A percentile compares a stretch with the other conserved stretches of the same genome.
These are phyloP conservation scores for Urtica urens DNA, from an alignment of 306 rosid genomes.

Conservation along the genomic window DNA sequence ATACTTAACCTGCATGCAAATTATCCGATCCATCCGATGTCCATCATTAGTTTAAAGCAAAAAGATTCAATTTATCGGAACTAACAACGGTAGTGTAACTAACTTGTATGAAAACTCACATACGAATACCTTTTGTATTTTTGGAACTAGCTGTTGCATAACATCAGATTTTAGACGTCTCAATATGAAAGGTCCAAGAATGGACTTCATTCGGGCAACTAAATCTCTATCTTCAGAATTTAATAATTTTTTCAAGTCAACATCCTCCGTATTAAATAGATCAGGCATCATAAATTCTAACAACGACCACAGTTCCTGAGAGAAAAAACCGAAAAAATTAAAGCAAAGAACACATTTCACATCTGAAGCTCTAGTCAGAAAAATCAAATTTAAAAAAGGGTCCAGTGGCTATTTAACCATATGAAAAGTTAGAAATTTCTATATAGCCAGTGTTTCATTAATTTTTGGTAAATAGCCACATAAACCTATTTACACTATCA, in stretches of 20 bases:
- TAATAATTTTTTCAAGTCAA: slow-evolving; percentile 81
- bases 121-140: slow-evolving; percentile 55
- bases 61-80: not conserved
- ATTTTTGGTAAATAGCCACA: too few species aligned
- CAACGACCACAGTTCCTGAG: slow-evolving; percentile 94
- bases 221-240: slow-evolving; percentile 67
- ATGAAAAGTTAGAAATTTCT: too few species aligned
- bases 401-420: too few species aligned
- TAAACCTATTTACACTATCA: too few species aligned
- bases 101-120: not conserved
- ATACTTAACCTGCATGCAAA: slow-evolving; percentile 59
- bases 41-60: not conserved
- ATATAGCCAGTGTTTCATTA: too few species aligned
- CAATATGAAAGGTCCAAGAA: slow-evolving; percentile 89
- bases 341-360: not conserved
- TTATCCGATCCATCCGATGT: slow-evolving; percentile 13
- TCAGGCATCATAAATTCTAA: slow-evolving; percentile 98
- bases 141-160: slow-evolving; percentile 96
- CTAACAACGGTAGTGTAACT: slow-evolving; percentile 10
- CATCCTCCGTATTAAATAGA: slow-evolving; percentile 74
- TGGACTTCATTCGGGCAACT: slow-evolving; percentile 82
- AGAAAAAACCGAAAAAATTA: slow-evolving; percentile 11
- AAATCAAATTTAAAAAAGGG: too few species aligned
- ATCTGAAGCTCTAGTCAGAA: slow-evolving; percentile 4
- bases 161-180: slow-evolving; percentile 93